phyloP scores from a whole-genome alignment of 2,329 filamentous ascomycete genomes.

The Pseudogymnoascus destructans region DNA sequence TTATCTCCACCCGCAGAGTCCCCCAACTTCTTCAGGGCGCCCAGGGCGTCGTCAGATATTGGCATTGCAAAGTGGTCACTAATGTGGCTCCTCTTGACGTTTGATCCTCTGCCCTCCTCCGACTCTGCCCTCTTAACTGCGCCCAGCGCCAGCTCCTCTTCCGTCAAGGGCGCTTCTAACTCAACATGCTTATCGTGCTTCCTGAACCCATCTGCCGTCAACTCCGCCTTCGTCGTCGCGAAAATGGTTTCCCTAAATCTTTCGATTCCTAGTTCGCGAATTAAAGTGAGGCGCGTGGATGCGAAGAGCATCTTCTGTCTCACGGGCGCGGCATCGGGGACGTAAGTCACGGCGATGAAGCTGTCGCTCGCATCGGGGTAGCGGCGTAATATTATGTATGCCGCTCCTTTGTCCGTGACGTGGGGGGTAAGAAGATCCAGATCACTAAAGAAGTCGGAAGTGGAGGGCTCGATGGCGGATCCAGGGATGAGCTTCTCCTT shows the following conservation, averaged over 20 bases:
- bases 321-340: constrained; percentile 66
- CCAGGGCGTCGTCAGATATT: constrained; percentile 48
- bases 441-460: constrained; percentile 49
- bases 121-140: constrained; percentile 66
- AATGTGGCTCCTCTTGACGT: constrained; percentile 36
- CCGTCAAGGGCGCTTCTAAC: constrained; percentile 58
- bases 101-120: constrained; percentile 57
- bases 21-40: constrained; percentile 47
- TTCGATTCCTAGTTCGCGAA: constrained; percentile 64
- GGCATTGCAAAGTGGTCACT: constrained; percentile 46
- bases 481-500: constrained; percentile 54
- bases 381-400: constrained; percentile 64
- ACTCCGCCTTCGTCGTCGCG: constrained; percentile 54
- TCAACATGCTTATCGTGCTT: constrained; percentile 56
- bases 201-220: constrained; percentile 56
- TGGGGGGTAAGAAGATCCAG: constrained; percentile 48
- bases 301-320: constrained; percentile 82
- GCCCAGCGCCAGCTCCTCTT: constrained; percentile 59
- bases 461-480: constrained; percentile 38
- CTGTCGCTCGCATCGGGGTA: constrained; percentile 38
- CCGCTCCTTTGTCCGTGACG: constrained; percentile 51
- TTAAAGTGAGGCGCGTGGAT: constrained; percentile 59
- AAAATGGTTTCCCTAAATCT: constrained; percentile 68
- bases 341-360: constrained; percentile 62
- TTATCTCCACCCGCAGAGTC: constrained; percentile 34